A percentile compares a stretch with the other conserved stretches of the same genome.
Evolutionary conservation across 805 yeast species (phyloP).

Genomic region (Nakazawaea wickerhamii): DNA sequence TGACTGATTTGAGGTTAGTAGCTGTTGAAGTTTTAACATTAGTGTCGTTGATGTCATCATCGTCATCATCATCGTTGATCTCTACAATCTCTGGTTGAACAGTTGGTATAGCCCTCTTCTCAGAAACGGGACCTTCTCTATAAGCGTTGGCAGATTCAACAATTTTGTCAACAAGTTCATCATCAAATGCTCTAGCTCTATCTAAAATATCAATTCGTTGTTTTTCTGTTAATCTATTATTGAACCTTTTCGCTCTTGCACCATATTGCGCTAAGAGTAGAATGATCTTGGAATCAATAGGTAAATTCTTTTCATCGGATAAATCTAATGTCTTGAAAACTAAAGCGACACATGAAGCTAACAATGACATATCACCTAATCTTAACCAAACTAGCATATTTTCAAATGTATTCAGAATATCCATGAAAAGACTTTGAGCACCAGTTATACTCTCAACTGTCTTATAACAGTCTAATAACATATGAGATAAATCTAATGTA

Average conservation of each 20-base stretch:
- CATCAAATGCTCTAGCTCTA: constrained; percentile 53
- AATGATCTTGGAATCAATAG: constrained; percentile 47
- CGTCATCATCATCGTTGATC: constrained; percentile 9
- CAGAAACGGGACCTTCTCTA: constrained; percentile 17
- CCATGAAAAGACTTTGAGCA: constrained; percentile 36
- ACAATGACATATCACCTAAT: constrained; percentile 70
- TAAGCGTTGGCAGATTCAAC: constrained; percentile 35
- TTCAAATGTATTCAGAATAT: constrained; percentile 57
- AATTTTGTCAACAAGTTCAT: constrained; percentile 47
- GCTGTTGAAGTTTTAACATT: no score
- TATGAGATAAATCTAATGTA: constrained; percentile 70
- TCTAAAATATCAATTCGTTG: constrained; percentile 62
- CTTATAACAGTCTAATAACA: constrained; percentile 60
- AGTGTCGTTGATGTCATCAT: constrained; percentile 10
- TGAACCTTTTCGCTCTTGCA: constrained; percentile 57
- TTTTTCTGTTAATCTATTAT: constrained; percentile 61
- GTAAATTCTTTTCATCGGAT: constrained; percentile 48
- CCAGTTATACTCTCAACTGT: constrained; percentile 35
- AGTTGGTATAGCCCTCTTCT: background rate
- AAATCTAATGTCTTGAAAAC: constrained; percentile 62
- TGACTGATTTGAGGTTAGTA: background rate
- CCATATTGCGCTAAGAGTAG: constrained; percentile 59
- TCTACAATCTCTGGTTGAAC: constrained; percentile 9
- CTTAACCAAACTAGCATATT: constrained; percentile 76
- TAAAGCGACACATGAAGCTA: constrained; percentile 66